Evolutionary conservation across 129 eudicot species (phyloP), one percentile per base, ranked within the genome.

Genomic region (Solidago caesia): DNA sequence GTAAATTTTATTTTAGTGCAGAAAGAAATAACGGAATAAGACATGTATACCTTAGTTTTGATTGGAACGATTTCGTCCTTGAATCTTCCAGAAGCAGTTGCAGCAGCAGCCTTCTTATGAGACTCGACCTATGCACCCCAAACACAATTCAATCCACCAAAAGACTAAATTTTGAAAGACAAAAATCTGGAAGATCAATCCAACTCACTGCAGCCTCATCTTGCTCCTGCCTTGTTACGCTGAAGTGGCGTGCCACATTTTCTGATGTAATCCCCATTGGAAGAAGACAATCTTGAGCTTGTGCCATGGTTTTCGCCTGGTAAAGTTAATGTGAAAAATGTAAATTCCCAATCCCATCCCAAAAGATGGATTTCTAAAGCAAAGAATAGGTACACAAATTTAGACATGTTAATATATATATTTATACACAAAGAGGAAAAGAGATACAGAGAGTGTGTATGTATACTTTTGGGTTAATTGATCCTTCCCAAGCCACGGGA

Each of bases 231-330:
- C 99, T 87, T 57, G 96, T 88, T 61, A 95, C 83, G n/a, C 90
- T 88, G 78, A 91, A 95, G 21, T 90, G 91, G 2, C 84, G 87
- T 12, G 99, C 94, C 70, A 95, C 99, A 71, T 95, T 91, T 85
- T 95, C 99, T 74, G 99, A 95, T 29, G 97, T 95, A 25, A 95
- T 70, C 68, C 97, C 99, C 99, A 95, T 95, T 44, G 99, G 99
- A 68, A 95, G 97, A 77, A 95, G 97, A 82, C 97, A 91, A 80
- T 87, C 89, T 76, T 89, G 99, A 48, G 99, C 99, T 83, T 91
- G 89, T 64, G 82, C 87, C 87, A 95, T 77, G 6, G 82, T 64
- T 55, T 91, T 82, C 58, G 91, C 99, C 99, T 94, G 87, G 43
- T 75, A 81, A 48, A 52, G 64, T 61, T 52, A 15, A 7, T 12